Base-by-base conservation (phyloP, 495 filamentous ascomycete genomes). In the Hypoxylon fuscum region DNA sequence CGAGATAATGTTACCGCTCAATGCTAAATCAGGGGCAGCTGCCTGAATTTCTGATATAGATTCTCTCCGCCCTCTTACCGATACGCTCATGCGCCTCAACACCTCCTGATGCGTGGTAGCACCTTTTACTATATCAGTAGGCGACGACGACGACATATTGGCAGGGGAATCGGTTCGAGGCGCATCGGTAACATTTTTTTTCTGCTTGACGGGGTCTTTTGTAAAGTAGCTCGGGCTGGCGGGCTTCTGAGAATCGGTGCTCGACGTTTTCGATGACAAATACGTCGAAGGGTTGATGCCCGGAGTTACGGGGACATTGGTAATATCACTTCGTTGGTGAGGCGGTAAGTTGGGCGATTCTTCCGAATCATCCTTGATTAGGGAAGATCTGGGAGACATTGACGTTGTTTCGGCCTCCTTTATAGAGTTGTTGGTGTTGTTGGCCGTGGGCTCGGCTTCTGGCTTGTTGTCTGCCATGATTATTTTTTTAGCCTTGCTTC, bases 1-100 rank as follows among this genome's bases (percentile, higher is more conserved):
- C 41, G 90, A 95, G 61, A 97, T 95, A 57, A 96, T 83, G 55
- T 88, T 86, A 1, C 93, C 92, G 40, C 86, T 93, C 41, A 97
- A 81, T 40, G 83, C 79, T 15, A 97, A 74, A 29, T 81, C 81
- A 2, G 90, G 89, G 69, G 90, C 84, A 34, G 84, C 81, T 38
- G 80, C 77, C 62, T 84, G 81, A 37, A 84, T 72, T 25, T 88
- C 84, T 3, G 77, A 73, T 53, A 88, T 74, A 12, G 84, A 82
- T 31, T 83, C 77, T 25, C 72, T 71, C 25, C 76, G 75, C 10
- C 74, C 64, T 50, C 68, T 74, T 20, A 70, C 70, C 5, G 79
- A 76, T 25, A 86, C 66, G 66, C 85, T 91, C 68, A 91, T 74
- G 18, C 87, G 83, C 15, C 85, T 84, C 34, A 92, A 69, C 15